Evolutionary conservation across 1,284 basidiomycete genomes (phyloP).

Genomic region (Ustilago curta): DNA sequence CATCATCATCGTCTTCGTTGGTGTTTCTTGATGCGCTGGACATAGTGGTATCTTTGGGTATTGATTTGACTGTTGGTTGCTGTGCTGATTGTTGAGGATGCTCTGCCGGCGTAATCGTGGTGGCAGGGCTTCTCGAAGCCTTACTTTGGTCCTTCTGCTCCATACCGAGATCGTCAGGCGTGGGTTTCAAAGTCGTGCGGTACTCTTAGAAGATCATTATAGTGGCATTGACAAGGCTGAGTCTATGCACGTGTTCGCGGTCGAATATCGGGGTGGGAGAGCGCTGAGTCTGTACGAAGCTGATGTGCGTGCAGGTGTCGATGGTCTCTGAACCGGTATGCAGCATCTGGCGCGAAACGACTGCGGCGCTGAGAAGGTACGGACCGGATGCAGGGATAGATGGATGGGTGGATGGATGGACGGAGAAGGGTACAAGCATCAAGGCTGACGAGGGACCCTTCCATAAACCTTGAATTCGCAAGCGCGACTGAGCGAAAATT

Average conservation of each 20-base stretch:
- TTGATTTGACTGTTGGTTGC: constrained; percentile 3
- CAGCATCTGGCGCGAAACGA: constrained; percentile 2
- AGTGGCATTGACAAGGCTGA: not conserved
- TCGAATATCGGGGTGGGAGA: not conserved
- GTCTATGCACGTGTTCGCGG: too few species aligned
- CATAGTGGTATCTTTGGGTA: constrained; percentile 10
- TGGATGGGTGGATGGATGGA: constrained; percentile 17
- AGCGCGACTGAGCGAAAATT: constrained; percentile 23
- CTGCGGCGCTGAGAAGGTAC: not conserved
- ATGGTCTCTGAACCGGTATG: not conserved
- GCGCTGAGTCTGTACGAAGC: not conserved
- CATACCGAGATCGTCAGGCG: not conserved
- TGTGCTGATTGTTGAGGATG: not conserved
- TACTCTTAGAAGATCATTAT: constrained; percentile 7
- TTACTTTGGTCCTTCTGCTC: constrained; percentile 11
- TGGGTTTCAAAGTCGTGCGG: not conserved
- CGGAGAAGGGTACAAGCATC: constrained; percentile 7
- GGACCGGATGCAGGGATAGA: constrained; percentile 12
- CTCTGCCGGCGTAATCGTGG: not conserved
- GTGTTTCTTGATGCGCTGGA: not conserved
- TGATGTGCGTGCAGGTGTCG: constrained; percentile 4
- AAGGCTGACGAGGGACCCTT: not conserved
- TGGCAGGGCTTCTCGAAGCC: not conserved
- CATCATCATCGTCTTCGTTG: constrained; percentile 36
- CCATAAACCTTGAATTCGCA: constrained; percentile 36